A percentile compares a stretch with the other conserved stretches of the same genome.
These are phyloP conservation scores for Penicillium macrosclerotiorum DNA, from an alignment of 495 filamentous ascomycete species.

Conservation along the genomic window DNA sequence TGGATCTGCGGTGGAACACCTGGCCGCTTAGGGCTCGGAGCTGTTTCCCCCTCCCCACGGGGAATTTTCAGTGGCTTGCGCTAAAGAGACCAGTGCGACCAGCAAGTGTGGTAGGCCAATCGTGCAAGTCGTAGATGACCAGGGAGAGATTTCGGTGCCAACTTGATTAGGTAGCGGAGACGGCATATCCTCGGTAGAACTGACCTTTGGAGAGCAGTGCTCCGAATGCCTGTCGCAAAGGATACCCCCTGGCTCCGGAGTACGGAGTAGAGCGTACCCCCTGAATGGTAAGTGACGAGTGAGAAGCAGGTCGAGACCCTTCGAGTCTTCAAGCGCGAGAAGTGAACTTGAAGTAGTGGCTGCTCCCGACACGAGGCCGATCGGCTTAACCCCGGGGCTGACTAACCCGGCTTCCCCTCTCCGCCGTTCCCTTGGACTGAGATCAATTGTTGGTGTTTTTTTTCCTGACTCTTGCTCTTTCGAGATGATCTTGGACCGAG, in stretches of 20 bases:
- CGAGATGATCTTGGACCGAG: neutral
- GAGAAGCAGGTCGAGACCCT: too few species aligned
- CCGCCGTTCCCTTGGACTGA: constrained; percentile 8
- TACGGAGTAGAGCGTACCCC: too few species aligned
- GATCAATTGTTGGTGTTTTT: neutral
- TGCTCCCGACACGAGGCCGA: too few species aligned
- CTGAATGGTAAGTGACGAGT: neutral
- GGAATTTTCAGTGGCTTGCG: constrained; percentile 17
- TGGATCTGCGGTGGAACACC: constrained; percentile 6
- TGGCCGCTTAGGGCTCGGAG: constrained; percentile 7
- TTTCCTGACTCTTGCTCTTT: neutral
- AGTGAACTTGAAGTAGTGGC: too few species aligned
- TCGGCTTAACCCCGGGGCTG: constrained; percentile 20
- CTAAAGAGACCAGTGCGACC: constrained; percentile 4
- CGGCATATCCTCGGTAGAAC: constrained; percentile 15
- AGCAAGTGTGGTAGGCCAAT: neutral
- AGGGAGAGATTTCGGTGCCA: neutral
- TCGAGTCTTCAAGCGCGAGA: too few species aligned
- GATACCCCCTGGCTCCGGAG: too few species aligned
- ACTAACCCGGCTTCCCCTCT: constrained; percentile 14
- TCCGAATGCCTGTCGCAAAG: too few species aligned
- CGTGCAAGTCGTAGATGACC: neutral
- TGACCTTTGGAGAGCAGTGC: neutral
- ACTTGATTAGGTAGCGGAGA: neutral
- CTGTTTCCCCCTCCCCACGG: constrained; percentile 9